Evolutionary conservation across 345 rosid genomes (phyloP).

Genomic region (Schrenkiella parvula): DNA sequence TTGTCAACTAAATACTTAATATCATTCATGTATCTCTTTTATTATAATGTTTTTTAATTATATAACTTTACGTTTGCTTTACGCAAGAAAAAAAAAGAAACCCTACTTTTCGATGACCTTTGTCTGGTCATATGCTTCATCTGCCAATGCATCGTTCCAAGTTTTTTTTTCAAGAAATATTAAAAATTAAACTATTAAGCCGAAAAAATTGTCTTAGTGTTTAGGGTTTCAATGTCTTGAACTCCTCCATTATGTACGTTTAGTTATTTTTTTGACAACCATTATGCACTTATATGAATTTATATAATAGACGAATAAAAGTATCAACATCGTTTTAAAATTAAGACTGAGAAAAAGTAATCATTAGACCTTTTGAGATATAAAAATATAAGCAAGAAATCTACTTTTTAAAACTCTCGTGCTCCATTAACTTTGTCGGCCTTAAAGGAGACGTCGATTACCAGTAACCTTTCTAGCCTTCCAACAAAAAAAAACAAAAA

Average conservation of each 20-base stretch:
- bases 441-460: conserved; percentile 16
- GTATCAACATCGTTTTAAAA: background rate
- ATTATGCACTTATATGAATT: background rate
- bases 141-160: conserved; percentile 9
- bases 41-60: background rate
- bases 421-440: conserved; percentile 29
- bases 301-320: background rate
- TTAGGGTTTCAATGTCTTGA: conserved; percentile 7
- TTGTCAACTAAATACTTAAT: background rate
- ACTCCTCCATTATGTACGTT: conserved; percentile 4
- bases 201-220: background rate
- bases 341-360: background rate
- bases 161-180: background rate
- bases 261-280: background rate
- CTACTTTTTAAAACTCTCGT: conserved; percentile 15
- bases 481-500: no score
- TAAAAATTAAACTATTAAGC: background rate
- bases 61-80: conserved; percentile 12
- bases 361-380: conserved; percentile 10
- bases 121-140: conserved; percentile 24
- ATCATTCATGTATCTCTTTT: background rate
- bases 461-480: conserved; percentile 6
- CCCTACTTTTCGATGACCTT: conserved; percentile 29
- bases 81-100: conserved; percentile 3
- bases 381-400: background rate